Evolutionary conservation across 768 basidiomycete genomes (phyloP).

Genomic region (Kockovaella imperatae): DNA sequence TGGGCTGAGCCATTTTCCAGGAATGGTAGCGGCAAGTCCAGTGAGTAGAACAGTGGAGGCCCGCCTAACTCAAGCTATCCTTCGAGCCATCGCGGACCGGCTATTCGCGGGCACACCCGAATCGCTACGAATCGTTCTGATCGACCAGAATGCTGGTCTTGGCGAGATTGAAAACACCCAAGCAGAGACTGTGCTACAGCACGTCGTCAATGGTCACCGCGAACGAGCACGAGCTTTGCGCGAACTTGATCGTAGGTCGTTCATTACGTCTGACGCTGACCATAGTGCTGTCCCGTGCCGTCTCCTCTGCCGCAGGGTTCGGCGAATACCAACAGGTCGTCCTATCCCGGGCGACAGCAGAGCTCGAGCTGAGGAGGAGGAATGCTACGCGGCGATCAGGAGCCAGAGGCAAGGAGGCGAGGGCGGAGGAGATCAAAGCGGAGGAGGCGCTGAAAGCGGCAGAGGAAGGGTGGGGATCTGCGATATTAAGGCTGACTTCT

Average conservation of each 20-base stretch:
- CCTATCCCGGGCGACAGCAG: slow-evolving; percentile 17
- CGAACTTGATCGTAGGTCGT: slow-evolving; percentile 26
- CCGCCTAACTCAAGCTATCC: slow-evolving; percentile 35
- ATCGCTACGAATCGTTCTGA: slow-evolving; percentile 48
- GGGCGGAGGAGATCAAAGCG: slow-evolving; percentile 51
- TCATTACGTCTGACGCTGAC: neutral
- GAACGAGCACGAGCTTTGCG: slow-evolving; percentile 43
- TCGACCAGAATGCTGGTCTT: slow-evolving; percentile 45
- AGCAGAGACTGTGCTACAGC: slow-evolving; percentile 45
- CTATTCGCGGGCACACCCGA: slow-evolving; percentile 51
- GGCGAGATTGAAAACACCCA: slow-evolving; percentile 12
- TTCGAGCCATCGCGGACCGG: slow-evolving; percentile 49
- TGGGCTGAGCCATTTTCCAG: slow-evolving; percentile 27
- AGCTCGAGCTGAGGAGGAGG: slow-evolving; percentile 46
- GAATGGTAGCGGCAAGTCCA: slow-evolving; percentile 55
- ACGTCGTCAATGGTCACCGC: slow-evolving; percentile 50
- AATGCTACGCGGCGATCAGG: slow-evolving; percentile 54
- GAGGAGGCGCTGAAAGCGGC: slow-evolving; percentile 48
- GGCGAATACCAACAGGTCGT: no score
- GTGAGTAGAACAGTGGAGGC: slow-evolving; percentile 23
- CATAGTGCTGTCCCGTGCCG: slow-evolving; percentile 2
- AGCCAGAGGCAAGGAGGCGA: slow-evolving; percentile 53
- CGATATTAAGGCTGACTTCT: neutral
- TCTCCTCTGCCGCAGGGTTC: no score
- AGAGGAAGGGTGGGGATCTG: slow-evolving; percentile 37